A percentile compares a stretch with the other conserved stretches of the same genome.
phyloP scores from a whole-genome alignment of 805 yeast species.

The Kluyveromyces wickerhamii region DNA sequence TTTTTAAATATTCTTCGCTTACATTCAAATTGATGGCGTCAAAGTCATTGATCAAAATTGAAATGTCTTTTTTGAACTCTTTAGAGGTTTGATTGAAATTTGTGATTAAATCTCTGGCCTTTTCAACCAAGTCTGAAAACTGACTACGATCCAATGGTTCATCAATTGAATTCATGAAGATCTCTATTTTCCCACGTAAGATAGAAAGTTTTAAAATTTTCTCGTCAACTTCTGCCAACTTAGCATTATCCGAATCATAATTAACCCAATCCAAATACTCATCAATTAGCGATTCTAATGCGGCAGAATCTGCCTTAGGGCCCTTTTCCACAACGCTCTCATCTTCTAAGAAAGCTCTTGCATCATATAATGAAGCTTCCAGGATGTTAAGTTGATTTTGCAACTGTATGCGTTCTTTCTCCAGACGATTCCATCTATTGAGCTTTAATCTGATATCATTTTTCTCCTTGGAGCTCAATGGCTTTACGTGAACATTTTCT shows the following conservation, averaged over 20 bases:
- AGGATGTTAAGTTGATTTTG: constrained; percentile 59
- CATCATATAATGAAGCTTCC: constrained; percentile 64
- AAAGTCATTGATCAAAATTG: constrained; percentile 36
- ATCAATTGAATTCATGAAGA: constrained; percentile 34
- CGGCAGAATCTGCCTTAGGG: constrained; percentile 34
- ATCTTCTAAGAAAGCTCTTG: constrained; percentile 52
- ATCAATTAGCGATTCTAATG: constrained; percentile 32
- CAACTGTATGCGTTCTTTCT: constrained; percentile 42
- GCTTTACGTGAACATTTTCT: constrained; percentile 36
- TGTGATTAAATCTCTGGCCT: constrained; percentile 36
- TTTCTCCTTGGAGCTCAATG: constrained; percentile 43
- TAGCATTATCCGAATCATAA: constrained; percentile 50
- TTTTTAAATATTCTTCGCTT: constrained; percentile 41
- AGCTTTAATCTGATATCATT: constrained; percentile 41
- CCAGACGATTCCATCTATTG: constrained; percentile 44
- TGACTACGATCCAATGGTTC: constrained; percentile 42
- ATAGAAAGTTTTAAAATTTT: constrained; percentile 23
- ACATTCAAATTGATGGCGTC: constrained; percentile 42
- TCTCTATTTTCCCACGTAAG: constrained; percentile 29
- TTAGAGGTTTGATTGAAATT: constrained; percentile 38
- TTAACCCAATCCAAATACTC: constrained; percentile 73
- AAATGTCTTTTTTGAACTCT: constrained; percentile 39
- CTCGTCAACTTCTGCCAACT: constrained; percentile 31
- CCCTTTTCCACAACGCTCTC: constrained; percentile 35
- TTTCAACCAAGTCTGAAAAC: constrained; percentile 36